Evolutionary conservation across 306 rosid genomes (phyloP).

Genomic region (Prinsepia uniflora): DNA sequence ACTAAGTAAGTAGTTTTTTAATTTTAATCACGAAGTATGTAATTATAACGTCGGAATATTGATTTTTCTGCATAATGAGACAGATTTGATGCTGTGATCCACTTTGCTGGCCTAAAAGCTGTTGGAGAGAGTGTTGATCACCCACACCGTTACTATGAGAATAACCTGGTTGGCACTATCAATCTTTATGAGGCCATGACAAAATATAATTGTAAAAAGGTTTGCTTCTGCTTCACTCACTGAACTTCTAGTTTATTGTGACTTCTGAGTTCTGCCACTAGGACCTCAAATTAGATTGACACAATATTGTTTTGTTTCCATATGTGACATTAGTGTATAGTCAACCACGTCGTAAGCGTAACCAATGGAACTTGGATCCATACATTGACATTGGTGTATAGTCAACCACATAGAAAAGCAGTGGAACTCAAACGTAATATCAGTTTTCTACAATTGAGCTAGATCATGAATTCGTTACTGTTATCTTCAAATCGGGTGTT

Average conservation of each 20-base stretch:
- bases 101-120: slow-evolving; percentile 87
- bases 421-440: not conserved
- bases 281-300: not conserved
- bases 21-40: not conserved
- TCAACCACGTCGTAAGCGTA: not conserved
- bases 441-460: not conserved
- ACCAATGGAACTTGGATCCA: not conserved
- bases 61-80: slow-evolving; percentile 2
- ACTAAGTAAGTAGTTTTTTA: slow-evolving; percentile 34
- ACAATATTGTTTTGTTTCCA: not conserved
- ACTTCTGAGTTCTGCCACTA: not conserved
- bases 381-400: not conserved
- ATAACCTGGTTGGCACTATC: slow-evolving; percentile 73
- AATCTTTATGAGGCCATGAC: slow-evolving; percentile 82
- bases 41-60: not conserved
- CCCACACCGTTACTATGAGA: slow-evolving; percentile 66
- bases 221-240: slow-evolving; percentile 11
- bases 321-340: not conserved
- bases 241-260: not conserved
- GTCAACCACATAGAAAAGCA: not conserved
- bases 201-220: slow-evolving; percentile 78
- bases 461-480: not conserved
- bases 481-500: not conserved
- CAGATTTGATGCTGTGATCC: slow-evolving; percentile 90
- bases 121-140: slow-evolving; percentile 80